These are phyloP conservation scores for Lasiodiplodia sp. DNA, from an alignment of 2,329 filamentous ascomycete genomes.

Conservation along the genomic window DNA sequence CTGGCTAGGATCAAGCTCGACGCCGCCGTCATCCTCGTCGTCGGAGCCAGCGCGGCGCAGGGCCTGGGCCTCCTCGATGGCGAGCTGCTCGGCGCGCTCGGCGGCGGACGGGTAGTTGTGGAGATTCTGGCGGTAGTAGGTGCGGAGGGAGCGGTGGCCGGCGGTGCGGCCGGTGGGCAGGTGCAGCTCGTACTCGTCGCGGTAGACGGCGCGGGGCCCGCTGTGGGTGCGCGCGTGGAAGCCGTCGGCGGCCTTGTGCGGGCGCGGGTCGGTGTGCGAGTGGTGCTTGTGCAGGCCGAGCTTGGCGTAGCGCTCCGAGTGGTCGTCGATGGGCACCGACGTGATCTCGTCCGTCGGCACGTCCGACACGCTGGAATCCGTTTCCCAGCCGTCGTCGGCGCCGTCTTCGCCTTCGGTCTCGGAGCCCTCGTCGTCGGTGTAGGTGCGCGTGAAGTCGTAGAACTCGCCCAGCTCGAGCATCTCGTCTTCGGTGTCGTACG, in stretches of 20 bases:
- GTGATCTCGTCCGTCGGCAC: slow-evolving; percentile 85
- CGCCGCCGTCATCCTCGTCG: slow-evolving; percentile 51
- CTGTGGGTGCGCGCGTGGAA: slow-evolving; percentile 82
- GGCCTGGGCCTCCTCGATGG: slow-evolving; percentile 57
- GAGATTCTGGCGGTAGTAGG: slow-evolving; percentile 93
- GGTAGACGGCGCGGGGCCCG: slow-evolving; percentile 79
- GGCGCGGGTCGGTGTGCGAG: slow-evolving; percentile 72
- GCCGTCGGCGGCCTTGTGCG: slow-evolving; percentile 77
- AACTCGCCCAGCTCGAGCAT: slow-evolving; percentile 95
- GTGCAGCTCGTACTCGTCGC: slow-evolving; percentile 93
- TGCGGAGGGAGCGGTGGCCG: slow-evolving; percentile 85
- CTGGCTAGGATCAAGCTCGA: slow-evolving; percentile 40
- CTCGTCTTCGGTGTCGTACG: slow-evolving; percentile 85
- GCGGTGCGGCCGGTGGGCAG: slow-evolving; percentile 88
- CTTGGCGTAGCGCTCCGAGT: slow-evolving; percentile 74
- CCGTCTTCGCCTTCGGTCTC: slow-evolving; percentile 62
- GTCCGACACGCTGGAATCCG: slow-evolving; percentile 85
- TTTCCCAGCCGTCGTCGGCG: slow-evolving; percentile 90
- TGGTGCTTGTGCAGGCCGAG: slow-evolving; percentile 79
- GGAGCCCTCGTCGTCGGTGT: slow-evolving; percentile 77
- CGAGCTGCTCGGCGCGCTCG: slow-evolving; percentile 74
- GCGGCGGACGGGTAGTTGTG: slow-evolving; percentile 80
- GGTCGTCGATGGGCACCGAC: slow-evolving; percentile 77
- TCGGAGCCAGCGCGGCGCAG: slow-evolving; percentile 37
- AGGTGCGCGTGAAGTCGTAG: slow-evolving; percentile 96